Percentiles rank a stretch among this genome's conserved stretches.
These are phyloP conservation scores for Xylaria polymorpha DNA, from an alignment of 2,329 filamentous ascomycete species.

Conservation along the genomic window DNA sequence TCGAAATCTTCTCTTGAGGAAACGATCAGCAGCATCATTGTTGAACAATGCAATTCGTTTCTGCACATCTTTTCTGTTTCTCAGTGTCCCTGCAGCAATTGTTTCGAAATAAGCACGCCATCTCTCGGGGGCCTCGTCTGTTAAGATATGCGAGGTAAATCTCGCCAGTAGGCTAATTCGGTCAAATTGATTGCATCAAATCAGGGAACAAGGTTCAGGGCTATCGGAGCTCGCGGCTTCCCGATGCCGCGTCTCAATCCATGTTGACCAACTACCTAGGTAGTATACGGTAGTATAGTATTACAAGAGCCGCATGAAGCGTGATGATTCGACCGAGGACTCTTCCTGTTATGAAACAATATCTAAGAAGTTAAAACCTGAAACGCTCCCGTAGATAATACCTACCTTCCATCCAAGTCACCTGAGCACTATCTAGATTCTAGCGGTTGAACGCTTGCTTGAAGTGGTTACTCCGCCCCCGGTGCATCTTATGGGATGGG, in stretches of 20 bases:
- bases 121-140: neutral
- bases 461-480: constrained; percentile 11
- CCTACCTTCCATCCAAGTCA: neutral
- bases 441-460: neutral
- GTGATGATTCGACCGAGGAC: neutral
- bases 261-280: constrained; percentile 10
- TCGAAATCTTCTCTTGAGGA: neutral
- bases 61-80: constrained; percentile 18
- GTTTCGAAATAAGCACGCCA: neutral
- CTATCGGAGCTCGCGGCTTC: constrained; percentile 4
- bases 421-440: too few species aligned
- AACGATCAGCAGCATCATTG: constrained; percentile 5
- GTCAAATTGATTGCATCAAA: constrained; percentile 36
- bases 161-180: constrained; percentile 34
- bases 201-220: constrained; percentile 15
- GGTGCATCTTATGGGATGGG: constrained; percentile 10
- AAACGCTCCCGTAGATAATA: constrained; percentile 3
- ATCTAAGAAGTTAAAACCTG: neutral
- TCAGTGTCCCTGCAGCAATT: neutral
- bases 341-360: neutral
- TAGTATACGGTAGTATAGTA: too few species aligned
- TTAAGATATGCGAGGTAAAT: neutral
- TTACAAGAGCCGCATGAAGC: constrained; percentile 5
- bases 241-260: neutral
- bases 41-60: constrained; percentile 4